Conservation (phyloP, 2,329 filamentous ascomycete species). For the Sporothrix humicola region DNA sequence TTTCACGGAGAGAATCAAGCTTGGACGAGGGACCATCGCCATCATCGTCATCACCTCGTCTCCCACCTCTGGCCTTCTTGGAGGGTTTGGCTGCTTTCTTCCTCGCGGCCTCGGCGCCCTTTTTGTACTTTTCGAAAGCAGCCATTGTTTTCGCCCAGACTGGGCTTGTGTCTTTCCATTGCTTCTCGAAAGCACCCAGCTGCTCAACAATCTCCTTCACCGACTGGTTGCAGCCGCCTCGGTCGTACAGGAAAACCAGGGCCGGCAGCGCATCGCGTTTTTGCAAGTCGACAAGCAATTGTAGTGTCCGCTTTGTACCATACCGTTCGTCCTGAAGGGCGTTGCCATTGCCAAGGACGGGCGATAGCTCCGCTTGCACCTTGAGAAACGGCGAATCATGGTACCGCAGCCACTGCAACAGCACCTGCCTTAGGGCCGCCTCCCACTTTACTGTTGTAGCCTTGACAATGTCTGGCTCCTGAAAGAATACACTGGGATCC, state of each 20-base stretch:
- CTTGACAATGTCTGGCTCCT: constrained; percentile 59
- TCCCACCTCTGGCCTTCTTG: constrained; percentile 48
- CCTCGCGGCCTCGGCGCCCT: constrained; percentile 47
- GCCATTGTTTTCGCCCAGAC: constrained; percentile 66
- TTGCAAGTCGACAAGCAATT: constrained; percentile 65
- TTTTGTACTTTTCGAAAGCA: constrained; percentile 58
- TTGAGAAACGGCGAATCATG: constrained; percentile 50
- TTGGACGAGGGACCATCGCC: constrained; percentile 54
- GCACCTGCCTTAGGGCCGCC: constrained; percentile 60
- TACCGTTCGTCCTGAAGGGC: constrained; percentile 1
- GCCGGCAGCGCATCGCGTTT: constrained; percentile 69
- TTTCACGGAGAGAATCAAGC: constrained; percentile 62
- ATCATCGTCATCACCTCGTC: constrained; percentile 49
- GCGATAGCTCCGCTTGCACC: constrained; percentile 54
- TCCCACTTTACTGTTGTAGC: constrained; percentile 71
- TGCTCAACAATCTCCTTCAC: constrained; percentile 57
- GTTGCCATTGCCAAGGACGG: background rate
- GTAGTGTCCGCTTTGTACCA: constrained; percentile 51
- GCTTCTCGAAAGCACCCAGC: constrained; percentile 59
- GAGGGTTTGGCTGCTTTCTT: constrained; percentile 30
- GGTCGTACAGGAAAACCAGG: constrained; percentile 79
- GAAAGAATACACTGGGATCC: constrained; percentile 56
- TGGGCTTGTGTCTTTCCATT: constrained; percentile 61
- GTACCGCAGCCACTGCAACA: constrained; percentile 66
- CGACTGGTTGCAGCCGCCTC: constrained; percentile 66